Conservation (phyloP, 2,329 filamentous ascomycete genomes). For the Verticillium nonalfalfae region DNA sequence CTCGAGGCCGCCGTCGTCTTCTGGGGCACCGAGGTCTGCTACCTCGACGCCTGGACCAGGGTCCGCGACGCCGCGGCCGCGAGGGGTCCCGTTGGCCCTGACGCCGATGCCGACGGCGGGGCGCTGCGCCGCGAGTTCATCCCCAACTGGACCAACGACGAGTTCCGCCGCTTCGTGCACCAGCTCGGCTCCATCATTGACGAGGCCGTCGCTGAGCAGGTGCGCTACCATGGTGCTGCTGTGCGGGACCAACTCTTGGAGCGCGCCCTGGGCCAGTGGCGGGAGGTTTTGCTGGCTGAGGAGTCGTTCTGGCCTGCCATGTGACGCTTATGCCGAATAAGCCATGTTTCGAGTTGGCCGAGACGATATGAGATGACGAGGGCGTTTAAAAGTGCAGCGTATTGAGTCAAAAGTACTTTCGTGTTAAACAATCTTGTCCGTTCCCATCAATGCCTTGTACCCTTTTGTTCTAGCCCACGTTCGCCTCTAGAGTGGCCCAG, state of each 20-base stretch:
- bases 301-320: constrained; percentile 49
- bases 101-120: constrained; percentile 54
- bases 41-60: constrained; percentile 53
- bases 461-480: too few relatives aligned
- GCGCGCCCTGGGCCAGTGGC: constrained; percentile 37
- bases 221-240: constrained; percentile 25
- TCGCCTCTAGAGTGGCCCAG: too few relatives aligned
- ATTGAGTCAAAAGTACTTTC: neutral
- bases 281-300: constrained; percentile 48
- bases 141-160: constrained; percentile 58
- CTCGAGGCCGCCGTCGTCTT: constrained; percentile 67
- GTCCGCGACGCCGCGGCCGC: constrained; percentile 19
- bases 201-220: constrained; percentile 35
- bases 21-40: constrained; percentile 68
- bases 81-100: neutral
- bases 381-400: neutral
- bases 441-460: too few relatives aligned
- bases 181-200: constrained; percentile 49
- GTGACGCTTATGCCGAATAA: neutral
- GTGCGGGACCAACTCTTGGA: constrained; percentile 22
- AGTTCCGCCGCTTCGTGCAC: constrained; percentile 55
- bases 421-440: neutral
- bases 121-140: constrained; percentile 60
- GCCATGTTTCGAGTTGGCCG: neutral
- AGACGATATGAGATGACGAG: neutral